These are phyloP conservation scores for Aspergillus caelatus DNA, from an alignment of 2,329 filamentous ascomycete species.

Conservation along the genomic window DNA sequence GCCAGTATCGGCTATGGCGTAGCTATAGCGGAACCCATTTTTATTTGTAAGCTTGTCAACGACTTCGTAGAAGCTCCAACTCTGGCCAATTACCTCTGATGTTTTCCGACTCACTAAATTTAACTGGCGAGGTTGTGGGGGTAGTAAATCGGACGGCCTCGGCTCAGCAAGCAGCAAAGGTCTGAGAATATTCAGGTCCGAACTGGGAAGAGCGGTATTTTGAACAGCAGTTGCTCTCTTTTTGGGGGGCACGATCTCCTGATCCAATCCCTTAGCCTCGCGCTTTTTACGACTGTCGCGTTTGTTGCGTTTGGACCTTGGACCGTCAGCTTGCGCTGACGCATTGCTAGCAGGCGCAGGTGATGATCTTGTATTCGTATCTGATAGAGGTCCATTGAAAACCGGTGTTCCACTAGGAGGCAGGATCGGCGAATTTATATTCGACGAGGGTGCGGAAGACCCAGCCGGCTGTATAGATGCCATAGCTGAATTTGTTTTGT, in stretches of 20 bases:
- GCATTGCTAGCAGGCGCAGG: slow-evolving; percentile 35
- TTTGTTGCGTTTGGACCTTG: slow-evolving; percentile 44
- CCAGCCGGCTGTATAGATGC: slow-evolving; percentile 35
- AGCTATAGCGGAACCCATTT: slow-evolving; percentile 80
- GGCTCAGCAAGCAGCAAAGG: slow-evolving; percentile 45
- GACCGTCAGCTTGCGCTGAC: slow-evolving; percentile 32
- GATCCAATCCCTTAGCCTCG: slow-evolving; percentile 45
- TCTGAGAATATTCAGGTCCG: slow-evolving; percentile 42
- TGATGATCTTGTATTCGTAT: slow-evolving; percentile 36
- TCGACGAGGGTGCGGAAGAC: slow-evolving; percentile 40
- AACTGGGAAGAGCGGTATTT: slow-evolving; percentile 39
- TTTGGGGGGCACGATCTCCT: slow-evolving; percentile 39
- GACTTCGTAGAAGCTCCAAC: slow-evolving; percentile 47
- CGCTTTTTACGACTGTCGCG: slow-evolving; percentile 48
- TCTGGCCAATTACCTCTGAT: slow-evolving; percentile 38
- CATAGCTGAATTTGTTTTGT: slow-evolving; percentile 24
- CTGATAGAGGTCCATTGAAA: slow-evolving; percentile 30
- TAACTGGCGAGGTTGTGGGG: slow-evolving; percentile 44
- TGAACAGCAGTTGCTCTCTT: slow-evolving; percentile 35
- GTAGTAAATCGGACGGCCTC: slow-evolving; percentile 39
- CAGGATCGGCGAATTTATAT: slow-evolving; percentile 39
- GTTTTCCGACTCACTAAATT: slow-evolving; percentile 39
- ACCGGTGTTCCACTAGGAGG: slow-evolving; percentile 32
- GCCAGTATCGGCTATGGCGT: slow-evolving; percentile 84
- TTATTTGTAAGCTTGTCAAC: slow-evolving; percentile 63